These are phyloP conservation scores for Amniculicola lignicola DNA, from an alignment of 495 filamentous ascomycete genomes.

Conservation along the genomic window DNA sequence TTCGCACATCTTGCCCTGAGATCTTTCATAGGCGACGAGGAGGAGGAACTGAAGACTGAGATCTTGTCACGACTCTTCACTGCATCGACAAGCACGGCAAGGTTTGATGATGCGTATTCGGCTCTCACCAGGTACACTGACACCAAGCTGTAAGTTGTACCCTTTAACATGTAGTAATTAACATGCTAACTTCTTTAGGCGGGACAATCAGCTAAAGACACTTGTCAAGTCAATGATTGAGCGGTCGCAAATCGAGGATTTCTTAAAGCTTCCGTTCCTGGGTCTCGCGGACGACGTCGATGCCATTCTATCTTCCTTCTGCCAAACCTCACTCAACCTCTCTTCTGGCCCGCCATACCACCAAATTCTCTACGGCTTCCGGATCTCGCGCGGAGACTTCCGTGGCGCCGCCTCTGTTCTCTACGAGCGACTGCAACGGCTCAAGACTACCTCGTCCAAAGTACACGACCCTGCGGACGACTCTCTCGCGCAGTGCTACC, in stretches of 20 bases:
- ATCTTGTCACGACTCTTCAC: conserved; percentile 80
- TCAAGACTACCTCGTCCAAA: conserved; percentile 55
- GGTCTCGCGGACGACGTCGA: conserved; percentile 75
- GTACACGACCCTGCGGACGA: conserved; percentile 54
- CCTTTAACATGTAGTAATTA: background rate
- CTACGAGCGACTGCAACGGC: conserved; percentile 61
- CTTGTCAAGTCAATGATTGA: conserved; percentile 71
- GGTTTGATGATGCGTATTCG: conserved; percentile 78
- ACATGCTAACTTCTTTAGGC: background rate
- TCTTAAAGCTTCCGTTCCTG: conserved; percentile 71
- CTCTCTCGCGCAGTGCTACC: conserved; percentile 60
- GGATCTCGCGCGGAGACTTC: conserved; percentile 77
- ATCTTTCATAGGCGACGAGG: conserved; percentile 14
- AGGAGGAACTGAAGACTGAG: conserved; percentile 49
- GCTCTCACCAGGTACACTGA: conserved; percentile 71
- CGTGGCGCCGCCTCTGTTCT: conserved; percentile 82
- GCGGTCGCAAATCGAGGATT: conserved; percentile 50
- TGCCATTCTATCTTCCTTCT: conserved; percentile 64
- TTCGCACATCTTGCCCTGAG: conserved; percentile 79
- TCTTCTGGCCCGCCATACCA: conserved; percentile 62
- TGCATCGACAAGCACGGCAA: conserved; percentile 68
- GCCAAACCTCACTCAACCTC: conserved; percentile 56
- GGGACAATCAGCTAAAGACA: conserved; percentile 48
- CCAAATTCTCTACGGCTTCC: conserved; percentile 84
- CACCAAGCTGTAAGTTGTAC: conserved; percentile 50